Percentiles rank a stretch among this genome's conserved stretches.
phyloP scores from a whole-genome alignment of 257 asterid species.

The Penstemon newberryi region DNA sequence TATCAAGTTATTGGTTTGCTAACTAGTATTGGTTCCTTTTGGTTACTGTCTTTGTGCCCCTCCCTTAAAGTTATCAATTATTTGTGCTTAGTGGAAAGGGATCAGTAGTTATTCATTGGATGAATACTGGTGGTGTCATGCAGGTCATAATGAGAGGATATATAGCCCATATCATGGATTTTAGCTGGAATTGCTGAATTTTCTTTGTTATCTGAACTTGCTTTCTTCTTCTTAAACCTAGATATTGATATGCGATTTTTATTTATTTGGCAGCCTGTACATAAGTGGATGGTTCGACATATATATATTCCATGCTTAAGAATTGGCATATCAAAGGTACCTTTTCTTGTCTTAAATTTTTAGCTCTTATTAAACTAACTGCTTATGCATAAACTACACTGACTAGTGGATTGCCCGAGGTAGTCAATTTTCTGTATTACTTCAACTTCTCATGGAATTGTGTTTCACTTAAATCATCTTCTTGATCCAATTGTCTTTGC shows the following conservation, averaged over 20 bases:
- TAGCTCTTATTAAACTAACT: constrained; percentile 15
- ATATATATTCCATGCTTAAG: constrained; percentile 89
- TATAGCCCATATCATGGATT: constrained; percentile 1
- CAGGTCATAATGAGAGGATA: constrained; percentile 5
- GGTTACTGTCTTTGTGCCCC: neutral
- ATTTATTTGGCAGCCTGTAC: constrained; percentile 80
- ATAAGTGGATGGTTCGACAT: constrained; percentile 98
- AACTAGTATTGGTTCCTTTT: neutral
- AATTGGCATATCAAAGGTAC: constrained; percentile 90
- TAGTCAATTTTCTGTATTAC: constrained; percentile 9
- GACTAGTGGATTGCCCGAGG: constrained; percentile 19
- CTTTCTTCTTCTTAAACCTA: constrained; percentile 6
- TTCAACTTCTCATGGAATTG: neutral
- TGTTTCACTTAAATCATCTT: neutral
- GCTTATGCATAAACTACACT: constrained; percentile 3
- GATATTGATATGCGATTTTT: constrained; percentile 22
- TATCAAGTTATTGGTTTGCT: constrained; percentile 1
- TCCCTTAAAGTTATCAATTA: neutral
- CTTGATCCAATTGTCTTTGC: constrained; percentile 13
- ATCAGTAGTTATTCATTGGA: neutral
- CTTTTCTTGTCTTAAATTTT: constrained; percentile 14
- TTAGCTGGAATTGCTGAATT: constrained; percentile 13
- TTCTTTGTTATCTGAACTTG: constrained; percentile 20
- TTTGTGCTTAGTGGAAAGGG: neutral
- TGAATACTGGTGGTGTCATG: neutral